phyloP scores from a whole-genome alignment of 1,284 basidiomycete genomes.

The Amylostereum chailletii region DNA sequence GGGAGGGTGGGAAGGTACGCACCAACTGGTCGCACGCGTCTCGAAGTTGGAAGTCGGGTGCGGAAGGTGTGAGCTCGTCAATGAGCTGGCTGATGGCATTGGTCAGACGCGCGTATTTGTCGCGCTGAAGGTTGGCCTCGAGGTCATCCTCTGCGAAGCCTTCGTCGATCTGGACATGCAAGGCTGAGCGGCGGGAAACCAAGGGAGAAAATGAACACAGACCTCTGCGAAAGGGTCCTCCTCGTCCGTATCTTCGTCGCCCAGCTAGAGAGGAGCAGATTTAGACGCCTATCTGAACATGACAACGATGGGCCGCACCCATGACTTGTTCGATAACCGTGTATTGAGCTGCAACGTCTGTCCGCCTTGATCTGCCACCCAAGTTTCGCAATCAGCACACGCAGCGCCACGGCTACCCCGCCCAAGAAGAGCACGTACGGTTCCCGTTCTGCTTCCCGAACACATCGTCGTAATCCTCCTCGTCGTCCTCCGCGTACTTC shows the following conservation, averaged over 20 bases:
- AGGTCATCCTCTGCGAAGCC: slow-evolving; percentile 83
- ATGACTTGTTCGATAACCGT: slow-evolving; percentile 77
- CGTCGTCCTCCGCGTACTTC: slow-evolving; percentile 79
- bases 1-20: slow-evolving; percentile 16
- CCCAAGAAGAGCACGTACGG: slow-evolving; percentile 31
- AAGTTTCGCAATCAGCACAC: slow-evolving; percentile 3
- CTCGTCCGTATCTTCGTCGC: slow-evolving; percentile 77
- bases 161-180: slow-evolving; percentile 67
- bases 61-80: slow-evolving; percentile 75
- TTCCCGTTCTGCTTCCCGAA: slow-evolving; percentile 68
- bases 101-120: slow-evolving; percentile 83
- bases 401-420: slow-evolving; percentile 1
- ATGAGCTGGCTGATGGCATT: slow-evolving; percentile 78
- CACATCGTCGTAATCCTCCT: slow-evolving; percentile 88
- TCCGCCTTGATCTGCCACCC: slow-evolving; percentile 51
- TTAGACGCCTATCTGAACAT: slow-evolving; percentile 1
- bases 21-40: slow-evolving; percentile 87
- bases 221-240: slow-evolving; percentile 94
- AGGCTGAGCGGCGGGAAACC: slow-evolving; percentile 1
- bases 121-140: slow-evolving; percentile 82
- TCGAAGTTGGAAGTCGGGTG: slow-evolving; percentile 71
- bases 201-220: slow-evolving; percentile 9
- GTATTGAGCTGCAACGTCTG: slow-evolving; percentile 78
- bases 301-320: slow-evolving; percentile 40
- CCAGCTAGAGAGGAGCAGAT: slow-evolving; percentile 36